Base-by-base conservation (phyloP, 176 grass and related monocot genomes). In the Musa beccarii region DNA sequence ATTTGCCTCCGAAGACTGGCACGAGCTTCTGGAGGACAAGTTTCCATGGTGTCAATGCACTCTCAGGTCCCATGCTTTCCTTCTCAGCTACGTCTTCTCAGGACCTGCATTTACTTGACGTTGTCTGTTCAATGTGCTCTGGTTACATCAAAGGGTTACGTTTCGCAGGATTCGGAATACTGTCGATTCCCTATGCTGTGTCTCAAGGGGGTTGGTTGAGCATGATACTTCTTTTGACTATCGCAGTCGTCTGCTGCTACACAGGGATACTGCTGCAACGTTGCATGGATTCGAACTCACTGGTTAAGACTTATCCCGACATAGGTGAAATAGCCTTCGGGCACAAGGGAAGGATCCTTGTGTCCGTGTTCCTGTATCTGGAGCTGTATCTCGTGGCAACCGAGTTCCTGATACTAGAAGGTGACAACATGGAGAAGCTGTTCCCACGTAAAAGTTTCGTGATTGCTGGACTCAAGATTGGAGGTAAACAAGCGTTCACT, bases 371-470 rank as follows among this genome's bases (percentile, higher is more conserved):
- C 67, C 14, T 69, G 67, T 69, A 69, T 16, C 67, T 69, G 10
- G 67, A 69, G 67, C 49, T 69, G 34, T 96, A 92, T 74, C 83
- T 96, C 19, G 92, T 87, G 9, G 68, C 92, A 0, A 78, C 89
- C 3, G 87, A 92, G 71, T 96, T 96, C 82, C 77, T 96, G 82
- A 96, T 96, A 80, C 66, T 96, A 16, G 92, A 96, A 87, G 92
- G 92, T 28, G 92, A 96, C 81, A 96, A 92, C 72, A 69, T 96
- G 77, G 87, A 96, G 67, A 96, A 96, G 68, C 77, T 96, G 67
- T 96, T 96, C 81, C 92, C 89, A 17, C 69, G 67, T 8, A 71
- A 63, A 11, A 78, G 69, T 70, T 87, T 96, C 51, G 72, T 89
- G 84, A 52, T 89, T 49, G 55, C 75, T 6, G 66, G 78, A 2